A percentile compares a stretch with the other conserved stretches of the same genome.
Evolutionary conservation across 352 stramenopile species (phyloP).

Genomic region (Phytophthora sp.): DNA sequence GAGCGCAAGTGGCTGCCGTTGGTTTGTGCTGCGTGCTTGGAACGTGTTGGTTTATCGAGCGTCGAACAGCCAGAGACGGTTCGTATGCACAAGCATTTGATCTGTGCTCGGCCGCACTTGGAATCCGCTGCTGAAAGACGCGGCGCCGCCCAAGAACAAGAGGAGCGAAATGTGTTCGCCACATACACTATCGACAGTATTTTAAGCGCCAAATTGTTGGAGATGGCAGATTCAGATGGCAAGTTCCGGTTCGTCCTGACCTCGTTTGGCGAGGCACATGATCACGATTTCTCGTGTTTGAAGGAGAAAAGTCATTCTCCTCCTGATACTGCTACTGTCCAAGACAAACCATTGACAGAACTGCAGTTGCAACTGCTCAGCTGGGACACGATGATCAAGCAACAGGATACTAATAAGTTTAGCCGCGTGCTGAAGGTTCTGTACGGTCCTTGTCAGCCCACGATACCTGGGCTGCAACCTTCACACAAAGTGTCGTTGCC

Average conservation of each 20-base stretch:
- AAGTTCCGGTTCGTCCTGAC: conserved; percentile 71
- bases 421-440: conserved; percentile 74
- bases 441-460: conserved; percentile 36
- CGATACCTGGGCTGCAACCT: conserved; percentile 27
- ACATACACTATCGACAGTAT: conserved; percentile 81
- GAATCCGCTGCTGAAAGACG: conserved; percentile 3
- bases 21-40: conserved; percentile 48
- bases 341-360: not conserved
- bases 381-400: conserved; percentile 74
- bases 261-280: conserved; percentile 4
- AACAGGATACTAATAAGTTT: conserved; percentile 35
- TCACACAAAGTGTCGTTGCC: conserved; percentile 46
- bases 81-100: conserved; percentile 67
- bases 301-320: not conserved
- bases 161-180: conserved; percentile 52
- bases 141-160: not conserved
- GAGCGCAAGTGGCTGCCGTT: conserved; percentile 47
- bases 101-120: conserved; percentile 28
- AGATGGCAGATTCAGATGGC: conserved; percentile 73
- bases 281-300: conserved; percentile 6
- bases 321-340: not conserved
- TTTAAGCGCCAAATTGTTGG: conserved; percentile 67
- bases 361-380: conserved; percentile 66
- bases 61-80: conserved; percentile 52
- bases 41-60: conserved; percentile 45